Evolutionary conservation across 2,329 filamentous ascomycete species (phyloP).

Genomic region (Stylonectria norvegica): DNA sequence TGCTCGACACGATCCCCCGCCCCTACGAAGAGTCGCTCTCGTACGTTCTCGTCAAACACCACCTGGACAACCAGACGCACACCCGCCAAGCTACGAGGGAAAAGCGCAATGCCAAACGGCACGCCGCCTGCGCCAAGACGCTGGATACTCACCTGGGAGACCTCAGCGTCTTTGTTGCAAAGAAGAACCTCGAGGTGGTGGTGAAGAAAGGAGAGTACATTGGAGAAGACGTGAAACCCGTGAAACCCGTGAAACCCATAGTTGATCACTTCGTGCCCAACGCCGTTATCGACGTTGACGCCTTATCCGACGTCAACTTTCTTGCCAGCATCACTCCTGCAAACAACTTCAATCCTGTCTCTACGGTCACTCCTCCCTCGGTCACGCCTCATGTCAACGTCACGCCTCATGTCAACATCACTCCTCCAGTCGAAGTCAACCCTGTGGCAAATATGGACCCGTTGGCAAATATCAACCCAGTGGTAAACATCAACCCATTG

Average conservation of each 20-base stretch:
- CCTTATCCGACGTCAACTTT: too few species aligned
- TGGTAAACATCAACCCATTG: too few species aligned
- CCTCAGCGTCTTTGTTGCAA: slow-evolving; percentile 8
- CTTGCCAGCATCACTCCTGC: too few species aligned
- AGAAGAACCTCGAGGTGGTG: neutral
- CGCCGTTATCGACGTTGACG: neutral
- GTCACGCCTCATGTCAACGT: too few species aligned
- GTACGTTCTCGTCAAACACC: slow-evolving; percentile 24
- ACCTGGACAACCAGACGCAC: slow-evolving; percentile 23
- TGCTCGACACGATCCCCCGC: slow-evolving; percentile 17
- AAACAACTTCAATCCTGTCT: too few species aligned
- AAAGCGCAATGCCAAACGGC: slow-evolving; percentile 17
- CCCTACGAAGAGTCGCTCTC: slow-evolving; percentile 30
- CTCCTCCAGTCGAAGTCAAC: too few species aligned
- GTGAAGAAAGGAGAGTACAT: neutral
- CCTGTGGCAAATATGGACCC: too few species aligned
- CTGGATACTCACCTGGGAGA: slow-evolving; percentile 29
- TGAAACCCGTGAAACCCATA: neutral
- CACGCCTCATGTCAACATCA: too few species aligned
- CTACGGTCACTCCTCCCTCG: too few species aligned
- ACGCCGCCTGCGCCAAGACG: slow-evolving; percentile 18
- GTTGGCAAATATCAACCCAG: too few species aligned
- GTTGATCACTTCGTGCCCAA: neutral
- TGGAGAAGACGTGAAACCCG: neutral
- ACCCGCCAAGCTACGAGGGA: slow-evolving; percentile 21